Base-by-base conservation (phyloP, 345 rosid species). In the Ricinus communis region DNA sequence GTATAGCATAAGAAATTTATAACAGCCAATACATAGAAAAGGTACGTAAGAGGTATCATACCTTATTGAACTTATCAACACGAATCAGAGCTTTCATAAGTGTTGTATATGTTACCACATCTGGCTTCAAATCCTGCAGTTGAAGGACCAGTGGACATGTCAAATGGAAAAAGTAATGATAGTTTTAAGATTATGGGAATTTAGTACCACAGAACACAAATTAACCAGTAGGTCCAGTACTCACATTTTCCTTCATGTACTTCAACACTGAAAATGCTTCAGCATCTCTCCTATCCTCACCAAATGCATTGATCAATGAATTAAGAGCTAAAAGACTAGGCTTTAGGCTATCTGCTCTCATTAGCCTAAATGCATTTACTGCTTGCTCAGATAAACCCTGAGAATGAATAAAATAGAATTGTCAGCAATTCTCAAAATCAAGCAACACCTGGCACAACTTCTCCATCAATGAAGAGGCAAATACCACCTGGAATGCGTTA, bases 381-480 rank as follows among this genome's bases (percentile, higher is more conserved):
- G 99, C 99, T 69, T 86, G 81, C 75, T 92, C 99, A 28, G 99
- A 90, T 76, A 95, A 82, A 78, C 99, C 99, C 99, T 95, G 86
- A n/a, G 55, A 68, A 14, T 45, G 71, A 61, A 73, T 8, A 33
- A 50, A 73, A 28, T 22, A 40, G 27, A 55, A 68, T 43, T 19
- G 21, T 28, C 12, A 27, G 24, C 46, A 30, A 55, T 24, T 52
- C 57, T 53, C 47, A 31, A 19, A 28, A 19, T 5, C 63, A 16
- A 18, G 22, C 22, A 27, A 0, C 2, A 0, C 24, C 10, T 9
- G 11, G 10, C 58, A 54, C 56, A 54, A 22, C 30, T 54, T 54
- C 58, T 9, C 58, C 25, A 18, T 27, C 13, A 56, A 16, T 40
- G 28, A 47, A 40, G 50, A 38, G 40, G 47, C n/a, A 24, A 40